Percentiles rank a stretch among this genome's conserved stretches.
Evolutionary conservation across 768 basidiomycete genomes (phyloP).

Genomic region (Dioszegia crocea): DNA sequence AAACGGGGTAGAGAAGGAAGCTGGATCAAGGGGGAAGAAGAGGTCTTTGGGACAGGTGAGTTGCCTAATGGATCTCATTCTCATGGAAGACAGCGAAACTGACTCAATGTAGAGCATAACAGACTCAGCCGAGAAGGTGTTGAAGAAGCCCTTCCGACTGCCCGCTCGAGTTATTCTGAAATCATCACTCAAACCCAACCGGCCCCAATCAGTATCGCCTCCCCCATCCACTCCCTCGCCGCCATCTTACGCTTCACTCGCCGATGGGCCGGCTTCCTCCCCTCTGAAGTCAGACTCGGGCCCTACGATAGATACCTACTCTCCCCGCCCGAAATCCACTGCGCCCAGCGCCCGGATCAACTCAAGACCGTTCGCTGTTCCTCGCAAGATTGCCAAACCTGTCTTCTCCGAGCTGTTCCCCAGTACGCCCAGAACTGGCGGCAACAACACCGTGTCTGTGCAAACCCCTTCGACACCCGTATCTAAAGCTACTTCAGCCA

Average conservation of each 20-base stretch:
- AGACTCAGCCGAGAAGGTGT: constrained; percentile 21
- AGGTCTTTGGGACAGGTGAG: constrained; percentile 21
- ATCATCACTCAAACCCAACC: background rate
- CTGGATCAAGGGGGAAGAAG: constrained; percentile 5
- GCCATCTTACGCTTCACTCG: background rate
- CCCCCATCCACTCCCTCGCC: background rate
- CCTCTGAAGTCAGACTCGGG: background rate
- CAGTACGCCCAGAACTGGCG: background rate
- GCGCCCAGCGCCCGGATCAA: background rate
- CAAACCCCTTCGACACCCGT: background rate
- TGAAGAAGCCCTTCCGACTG: constrained; percentile 39
- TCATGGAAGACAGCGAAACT: background rate
- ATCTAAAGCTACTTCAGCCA: background rate
- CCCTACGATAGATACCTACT: no score
- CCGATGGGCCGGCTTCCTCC: background rate
- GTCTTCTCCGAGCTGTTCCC: background rate
- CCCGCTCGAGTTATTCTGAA: constrained; percentile 15
- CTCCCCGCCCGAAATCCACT: no score
- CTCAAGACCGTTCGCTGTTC: constrained; percentile 9
- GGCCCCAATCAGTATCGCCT: background rate
- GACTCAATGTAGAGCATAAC: constrained; percentile 20
- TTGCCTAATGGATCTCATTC: background rate
- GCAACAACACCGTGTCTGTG: background rate
- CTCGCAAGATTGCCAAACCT: constrained; percentile 7
- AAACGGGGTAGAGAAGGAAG: background rate